Base-by-base conservation (phyloP, 495 filamentous ascomycete genomes). In the Bathelium albidoporum region DNA sequence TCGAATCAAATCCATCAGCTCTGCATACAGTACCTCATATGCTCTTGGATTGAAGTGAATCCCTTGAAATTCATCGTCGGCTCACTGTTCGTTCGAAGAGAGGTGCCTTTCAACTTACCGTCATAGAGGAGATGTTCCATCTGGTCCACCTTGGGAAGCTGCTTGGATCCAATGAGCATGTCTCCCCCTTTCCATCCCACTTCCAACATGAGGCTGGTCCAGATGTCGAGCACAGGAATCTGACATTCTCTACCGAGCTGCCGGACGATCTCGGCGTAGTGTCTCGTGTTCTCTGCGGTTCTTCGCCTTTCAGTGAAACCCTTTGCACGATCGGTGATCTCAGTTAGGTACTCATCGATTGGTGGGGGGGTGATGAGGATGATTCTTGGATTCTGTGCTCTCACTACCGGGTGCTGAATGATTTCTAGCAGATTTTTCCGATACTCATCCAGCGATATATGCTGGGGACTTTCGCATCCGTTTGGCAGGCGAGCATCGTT, bases 321-420 rank as follows among this genome's bases (percentile, higher is more conserved):
- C 32, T 73, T 76, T 5, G 69, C 75, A 45, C 75, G 66, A 68
- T 91, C 87, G 20, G 79, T 72, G 60, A 71, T 70, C 62, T 80
- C 77, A 29, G 81, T 71, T 64, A 82, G 81, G 67, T 92, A 87
- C 75, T 96, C 87, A 68, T 94, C 87, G 36, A 96, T 71, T 0
- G 91, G 90, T 1, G 90, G 85, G 29, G 91, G 89, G 0, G 85
- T 90, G 59, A 95, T 78, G 20, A 96, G 73, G 53, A 95, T 80
- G 62, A 94, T 84, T 53, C 81, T 83, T 16, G 91, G 81, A 43
- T 82, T 82, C 24, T 64, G 24, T 7, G 84, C 84, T 58, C 74
- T 71, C 39, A 90, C 82, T 58, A 73, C 75, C 9, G 86, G 82
- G 71, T 95, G 89, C 36, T 81, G 81, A 62, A 90, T 74, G 69